Base-by-base conservation (phyloP, 2,329 filamentous ascomycete genomes). In the Cadophora malorum region DNA sequence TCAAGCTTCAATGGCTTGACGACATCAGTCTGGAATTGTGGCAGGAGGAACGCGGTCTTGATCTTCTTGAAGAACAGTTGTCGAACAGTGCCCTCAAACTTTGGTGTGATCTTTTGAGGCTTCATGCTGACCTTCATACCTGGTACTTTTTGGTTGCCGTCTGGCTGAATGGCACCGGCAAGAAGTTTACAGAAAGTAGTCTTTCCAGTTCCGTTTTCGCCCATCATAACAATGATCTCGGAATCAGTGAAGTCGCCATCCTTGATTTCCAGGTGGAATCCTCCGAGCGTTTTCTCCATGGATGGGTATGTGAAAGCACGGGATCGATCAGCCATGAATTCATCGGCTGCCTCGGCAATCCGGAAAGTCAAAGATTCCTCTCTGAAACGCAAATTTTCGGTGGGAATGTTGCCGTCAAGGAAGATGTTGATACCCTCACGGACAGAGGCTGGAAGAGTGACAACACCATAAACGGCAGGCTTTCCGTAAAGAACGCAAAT, bases 41-140 rank as follows among this genome's bases (percentile, higher is more conserved):
- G 96, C 75, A 90, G 96, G 76, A 99, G 81, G 88, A 99, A 99
- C 47, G 95, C 90, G 70, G 94, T 90, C 87, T 97, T 97, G 83
- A 99, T 99, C 85, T 96, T 95, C 90, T 99, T 99, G 89, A 98
- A 97, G 86, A 99, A 98, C 62, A 99, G 87, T 81, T 97, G 94
- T 71, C 96, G 93, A 67, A 99, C 96, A 49, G 95, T 99, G 72
- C 96, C 96, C 73, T 94, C 91, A 79, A 97, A 99, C 82, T 97
- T 99, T 78, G 96, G 96, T 2, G 94, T 99, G 78, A 99, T 99
- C 77, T 96, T 99, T 84, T 99, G 96, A 23, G 96, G 96, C 87
- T 99, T 99, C 94, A 98, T 96, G 84, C 91, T 94, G 80, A 99
- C 97, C 83, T 92, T 94, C 94, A 99, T 97, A 74, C 92, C 89